These are phyloP conservation scores for Coemansia sp. DNA, from an alignment of 192 early-diverging fungal genomes.

Conservation along the genomic window DNA sequence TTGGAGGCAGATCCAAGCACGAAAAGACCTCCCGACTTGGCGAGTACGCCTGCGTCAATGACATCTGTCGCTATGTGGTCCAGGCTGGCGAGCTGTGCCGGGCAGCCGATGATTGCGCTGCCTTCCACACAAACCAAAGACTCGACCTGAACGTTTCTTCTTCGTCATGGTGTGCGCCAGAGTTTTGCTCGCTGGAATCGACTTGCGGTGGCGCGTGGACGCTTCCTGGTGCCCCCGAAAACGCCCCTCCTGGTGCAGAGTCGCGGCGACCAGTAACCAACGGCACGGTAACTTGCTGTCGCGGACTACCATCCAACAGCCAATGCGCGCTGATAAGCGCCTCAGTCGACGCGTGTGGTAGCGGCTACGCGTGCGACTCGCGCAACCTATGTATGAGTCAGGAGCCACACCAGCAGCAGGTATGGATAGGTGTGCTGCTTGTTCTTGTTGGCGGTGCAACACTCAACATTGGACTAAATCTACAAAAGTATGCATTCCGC, in stretches of 20 bases:
- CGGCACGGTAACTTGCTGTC: slow-evolving; percentile 54
- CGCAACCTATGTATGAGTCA: slow-evolving; percentile 38
- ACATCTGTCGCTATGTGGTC: slow-evolving; percentile 60
- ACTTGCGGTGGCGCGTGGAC: slow-evolving; percentile 64
- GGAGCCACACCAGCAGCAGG: slow-evolving; percentile 50
- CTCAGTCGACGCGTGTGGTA: slow-evolving; percentile 56
- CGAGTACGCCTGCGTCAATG: slow-evolving; percentile 60
- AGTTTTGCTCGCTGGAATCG: slow-evolving; percentile 62
- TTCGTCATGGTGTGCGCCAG: slow-evolving; percentile 43
- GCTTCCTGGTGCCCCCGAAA: slow-evolving; percentile 43
- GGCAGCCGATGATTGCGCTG: slow-evolving; percentile 56
- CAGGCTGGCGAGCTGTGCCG: slow-evolving; percentile 57
- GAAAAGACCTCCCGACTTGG: slow-evolving; percentile 40
- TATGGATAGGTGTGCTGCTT: slow-evolving; percentile 77
- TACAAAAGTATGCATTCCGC: slow-evolving; percentile 75
- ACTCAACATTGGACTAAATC: slow-evolving; percentile 75
- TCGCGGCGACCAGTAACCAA: slow-evolving; percentile 23
- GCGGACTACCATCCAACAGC: slow-evolving; percentile 40
- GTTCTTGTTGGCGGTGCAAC: slow-evolving; percentile 64
- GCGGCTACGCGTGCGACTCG: slow-evolving; percentile 31
- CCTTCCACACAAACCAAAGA: slow-evolving; percentile 38
- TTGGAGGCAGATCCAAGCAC: slow-evolving; percentile 25
- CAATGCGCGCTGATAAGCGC: slow-evolving; percentile 54
- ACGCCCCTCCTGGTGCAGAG: slow-evolving; percentile 31
- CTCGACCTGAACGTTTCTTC: neutral